Evolutionary conservation across 139 green algal genomes (phyloP), one percentile per base, ranked within the genome.

Genomic region (Micractinium sp.): DNA sequence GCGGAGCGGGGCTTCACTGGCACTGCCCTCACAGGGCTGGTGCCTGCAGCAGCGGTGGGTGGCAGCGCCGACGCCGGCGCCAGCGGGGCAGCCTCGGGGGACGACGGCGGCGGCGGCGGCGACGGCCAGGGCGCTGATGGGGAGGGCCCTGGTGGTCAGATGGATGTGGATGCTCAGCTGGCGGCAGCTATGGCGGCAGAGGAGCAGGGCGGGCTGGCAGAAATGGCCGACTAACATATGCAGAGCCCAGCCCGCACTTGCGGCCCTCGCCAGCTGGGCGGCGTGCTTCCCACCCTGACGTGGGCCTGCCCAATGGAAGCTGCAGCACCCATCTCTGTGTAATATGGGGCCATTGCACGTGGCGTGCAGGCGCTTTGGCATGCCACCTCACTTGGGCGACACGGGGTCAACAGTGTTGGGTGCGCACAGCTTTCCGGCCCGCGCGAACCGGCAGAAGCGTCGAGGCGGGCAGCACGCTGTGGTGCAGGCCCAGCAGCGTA

Each of bases 21-120:
- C 78, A 93, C 91, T 19, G 91, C 91, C 20, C 90, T 93, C 35
- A 78, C 78, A n/a, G 91, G 91, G 33, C 87, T 82, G 78, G 53
- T 23, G n/a, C 76, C 56, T 9, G 60, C 56, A 29, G 74, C 9
- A 33, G n/a, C 56, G 5, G 33, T n/a, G 0, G 76, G 38, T 23
- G 76, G 76, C 74, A 31, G 74, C 38, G 38, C 36, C 76, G 36
- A 23, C 38, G 71, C 27, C 27, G 63, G 63, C 63, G 63, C 14
- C 63, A 27, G 63, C 63, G 63, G 63, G 7, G 63, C 63, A 12
- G 12, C 63, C 22, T 80, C 81, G 60, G 56, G n/a, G 23, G 81
- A 66, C 36, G 81, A 86, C 3, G 76, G 76, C 36, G 76, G 38
- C 38, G 35, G 74, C 74, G 35, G 35, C 35, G 33, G 15, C 16